Evolutionary conservation across 768 basidiomycete genomes (phyloP).

Genomic region (Amanita inopinata): DNA sequence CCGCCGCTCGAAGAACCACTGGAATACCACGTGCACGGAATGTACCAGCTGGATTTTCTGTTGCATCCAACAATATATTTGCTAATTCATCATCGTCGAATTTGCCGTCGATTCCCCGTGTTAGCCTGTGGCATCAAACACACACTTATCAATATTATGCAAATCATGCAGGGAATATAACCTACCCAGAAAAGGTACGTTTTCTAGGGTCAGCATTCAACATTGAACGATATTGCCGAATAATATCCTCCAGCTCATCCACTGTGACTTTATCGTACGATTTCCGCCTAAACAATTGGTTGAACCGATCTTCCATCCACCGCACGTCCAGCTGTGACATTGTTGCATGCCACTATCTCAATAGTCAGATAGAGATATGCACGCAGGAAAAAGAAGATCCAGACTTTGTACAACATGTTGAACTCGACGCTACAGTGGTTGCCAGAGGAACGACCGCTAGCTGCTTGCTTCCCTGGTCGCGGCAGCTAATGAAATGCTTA

Average conservation of each 20-base stretch:
- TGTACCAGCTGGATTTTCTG: constrained; percentile 33
- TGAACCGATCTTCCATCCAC: constrained; percentile 43
- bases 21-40: constrained; percentile 42
- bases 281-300: constrained; percentile 26
- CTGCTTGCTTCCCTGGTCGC: not conserved
- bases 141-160: not conserved
- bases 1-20: constrained; percentile 35
- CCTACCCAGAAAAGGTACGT: constrained; percentile 41
- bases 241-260: constrained; percentile 15
- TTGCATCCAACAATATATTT: constrained; percentile 34
- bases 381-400: constrained; percentile 4
- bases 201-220: constrained; percentile 18
- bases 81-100: constrained; percentile 49
- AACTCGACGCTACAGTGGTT: constrained; percentile 66
- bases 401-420: constrained; percentile 37
- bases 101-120: constrained; percentile 33
- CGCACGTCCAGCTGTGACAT: constrained; percentile 36
- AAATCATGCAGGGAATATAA: not conserved
- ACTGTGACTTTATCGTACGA: constrained; percentile 25
- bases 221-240: constrained; percentile 12
- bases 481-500: not conserved
- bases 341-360: constrained; percentile 45
- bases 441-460: constrained; percentile 39
- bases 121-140: constrained; percentile 22
- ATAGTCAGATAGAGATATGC: not conserved